Base-by-base conservation (phyloP, 306 rosid genomes). In the Lathyrus aphaca region DNA sequence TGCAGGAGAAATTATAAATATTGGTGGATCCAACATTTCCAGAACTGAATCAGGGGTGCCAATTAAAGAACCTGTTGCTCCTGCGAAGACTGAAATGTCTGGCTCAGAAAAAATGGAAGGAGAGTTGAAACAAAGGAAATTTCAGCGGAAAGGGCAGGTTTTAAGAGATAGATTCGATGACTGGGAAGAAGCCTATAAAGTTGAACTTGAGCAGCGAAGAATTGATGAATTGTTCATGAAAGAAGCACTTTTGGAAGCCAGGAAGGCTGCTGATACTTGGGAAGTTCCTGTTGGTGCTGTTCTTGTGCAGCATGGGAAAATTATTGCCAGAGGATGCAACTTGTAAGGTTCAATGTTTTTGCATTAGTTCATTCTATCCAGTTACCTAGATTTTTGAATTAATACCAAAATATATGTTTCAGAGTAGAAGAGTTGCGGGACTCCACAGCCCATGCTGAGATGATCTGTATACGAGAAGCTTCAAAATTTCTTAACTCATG, bases 211-310 rank as follows among this genome's bases (percentile, higher is more conserved):
- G 72, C 99, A 87, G 80, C 77, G 81, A 66, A 83, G 49, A 77
- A 72, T 71, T 43, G 99, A 95, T 68, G 97, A 91, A 77, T 79
- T 75, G 76, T 95, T 89, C 84, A 95, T 95, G 99, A 95, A 76
- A 76, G 99, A 95, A 82, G 99, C 99, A 59, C 91, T 95, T 70
- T 51, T 85, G 25, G 99, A 95, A 83, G 97, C 99, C 38, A 84
- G 80, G 86, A 95, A 89, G 75, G 99, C 99, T 53, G 99, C 87
- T 79, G 99, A 89, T 80, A 75, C 76, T 32, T 95, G 99, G 99
- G 99, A 95, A 84, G 99, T 95, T 23, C 99, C 99, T 73, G 96
- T 95, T 61, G 99, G 99, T 70, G 96, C 99, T 50, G 95, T 95
- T 29, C 82, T 95, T 63, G 97, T 95, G 81, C 96, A 81, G 57